These are phyloP conservation scores for Colletotrichum sp. DNA, from an alignment of 2,329 filamentous ascomycete genomes.

Conservation along the genomic window DNA sequence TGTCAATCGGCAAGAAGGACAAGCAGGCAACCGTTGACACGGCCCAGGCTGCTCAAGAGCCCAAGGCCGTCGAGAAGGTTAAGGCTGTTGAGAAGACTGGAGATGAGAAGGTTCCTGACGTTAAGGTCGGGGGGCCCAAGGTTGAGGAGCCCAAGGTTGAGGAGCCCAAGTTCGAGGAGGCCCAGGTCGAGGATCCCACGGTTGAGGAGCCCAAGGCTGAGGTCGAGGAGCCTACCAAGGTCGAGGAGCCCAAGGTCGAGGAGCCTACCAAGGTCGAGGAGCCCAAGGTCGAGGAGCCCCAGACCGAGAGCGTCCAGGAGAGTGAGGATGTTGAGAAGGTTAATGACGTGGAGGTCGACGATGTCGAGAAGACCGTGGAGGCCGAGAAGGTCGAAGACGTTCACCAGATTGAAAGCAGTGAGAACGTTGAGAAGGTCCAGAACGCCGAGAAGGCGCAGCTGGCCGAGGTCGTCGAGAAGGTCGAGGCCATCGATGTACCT, in stretches of 20 bases:
- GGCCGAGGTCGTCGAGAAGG: background rate
- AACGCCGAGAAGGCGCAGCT: background rate
- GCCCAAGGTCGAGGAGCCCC: background rate
- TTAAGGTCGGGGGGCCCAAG: background rate
- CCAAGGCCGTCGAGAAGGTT: background rate
- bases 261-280: background rate
- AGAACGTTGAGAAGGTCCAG: background rate
- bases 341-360: background rate
- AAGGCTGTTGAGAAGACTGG: rapidly evolving
- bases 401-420: background rate
- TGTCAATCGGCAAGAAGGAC: background rate
- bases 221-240: background rate
- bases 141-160: too few relatives aligned
- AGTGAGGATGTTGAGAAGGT: background rate
- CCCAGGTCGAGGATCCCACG: background rate
- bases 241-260: background rate
- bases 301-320: background rate
- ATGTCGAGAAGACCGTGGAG: background rate
- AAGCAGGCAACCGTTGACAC: background rate
- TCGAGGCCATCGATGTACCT: background rate
- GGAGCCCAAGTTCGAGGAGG: background rate
- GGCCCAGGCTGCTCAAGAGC: background rate
- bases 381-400: background rate
- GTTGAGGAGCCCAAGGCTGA: background rate
- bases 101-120: background rate